A percentile compares a stretch with the other conserved stretches of the same genome.
Conservation (phyloP, 305 asterid species). For the Plantago lanceolata region DNA sequence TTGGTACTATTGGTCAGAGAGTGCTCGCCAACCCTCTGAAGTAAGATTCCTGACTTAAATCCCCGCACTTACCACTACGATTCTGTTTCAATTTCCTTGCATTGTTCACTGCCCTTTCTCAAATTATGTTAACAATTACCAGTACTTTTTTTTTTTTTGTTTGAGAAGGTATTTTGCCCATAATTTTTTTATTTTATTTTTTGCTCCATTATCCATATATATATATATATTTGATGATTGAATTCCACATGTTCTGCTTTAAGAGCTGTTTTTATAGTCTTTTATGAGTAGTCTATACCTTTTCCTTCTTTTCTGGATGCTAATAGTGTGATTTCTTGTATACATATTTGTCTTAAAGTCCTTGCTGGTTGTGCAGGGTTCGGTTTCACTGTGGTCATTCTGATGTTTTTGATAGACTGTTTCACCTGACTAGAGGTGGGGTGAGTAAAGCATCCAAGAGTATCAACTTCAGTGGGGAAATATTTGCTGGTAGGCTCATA, state of each 20-base stretch:
- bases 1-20: constrained; percentile 94
- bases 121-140: too few species aligned
- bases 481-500: constrained; percentile 75
- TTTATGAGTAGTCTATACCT: too few species aligned
- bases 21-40: constrained; percentile 90
- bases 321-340: neutral
- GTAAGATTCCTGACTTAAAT: constrained; percentile 42
- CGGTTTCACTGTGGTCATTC: constrained; percentile 99
- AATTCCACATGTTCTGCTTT: too few species aligned
- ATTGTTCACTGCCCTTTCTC: too few species aligned
- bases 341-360: neutral
- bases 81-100: too few species aligned
- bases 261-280: too few species aligned
- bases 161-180: too few species aligned
- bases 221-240: too few species aligned
- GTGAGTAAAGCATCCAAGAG: constrained; percentile 88
- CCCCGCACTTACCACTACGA: too few species aligned
- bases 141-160: too few species aligned
- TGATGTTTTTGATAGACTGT: constrained; percentile 87
- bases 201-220: too few species aligned
- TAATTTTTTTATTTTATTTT: too few species aligned
- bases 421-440: constrained; percentile 93
- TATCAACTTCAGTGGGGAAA: constrained; percentile 87
- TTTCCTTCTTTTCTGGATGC: neutral
- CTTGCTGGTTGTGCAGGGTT: constrained; percentile 52